Evolutionary conservation across 83 land plant species (phyloP).

Genomic region (Isoetes engelmannii): DNA sequence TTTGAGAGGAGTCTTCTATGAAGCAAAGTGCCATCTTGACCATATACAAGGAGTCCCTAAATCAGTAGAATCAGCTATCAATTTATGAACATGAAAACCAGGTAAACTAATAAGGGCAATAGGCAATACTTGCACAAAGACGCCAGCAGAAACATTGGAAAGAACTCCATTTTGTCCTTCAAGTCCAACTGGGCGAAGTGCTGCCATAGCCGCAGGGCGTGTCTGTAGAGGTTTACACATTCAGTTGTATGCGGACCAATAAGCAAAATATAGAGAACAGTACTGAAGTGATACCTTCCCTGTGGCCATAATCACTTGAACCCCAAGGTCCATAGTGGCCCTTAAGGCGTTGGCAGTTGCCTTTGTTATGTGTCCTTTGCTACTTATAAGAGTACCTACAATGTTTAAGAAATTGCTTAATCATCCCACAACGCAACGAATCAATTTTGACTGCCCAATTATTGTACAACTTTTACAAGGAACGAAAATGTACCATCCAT

Average conservation of each 20-base stretch:
- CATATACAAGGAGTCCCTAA: slow-evolving; percentile 91
- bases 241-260: not conserved
- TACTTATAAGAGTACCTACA: slow-evolving; percentile 74
- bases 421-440: not conserved
- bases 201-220: slow-evolving; percentile 61
- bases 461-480: not conserved
- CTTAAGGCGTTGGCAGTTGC: slow-evolving; percentile 61
- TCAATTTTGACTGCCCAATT: not conserved
- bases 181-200: slow-evolving; percentile 48
- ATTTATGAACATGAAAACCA: not conserved
- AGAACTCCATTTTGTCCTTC: slow-evolving; percentile 64
- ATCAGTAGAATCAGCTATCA: not conserved
- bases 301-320: slow-evolving; percentile 73
- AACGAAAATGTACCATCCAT: slow-evolving; percentile 78
- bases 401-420: not conserved
- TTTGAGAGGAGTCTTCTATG: slow-evolving; percentile 48
- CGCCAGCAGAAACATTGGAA: slow-evolving; percentile 68
- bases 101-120: not conserved
- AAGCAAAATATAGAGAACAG: not conserved
- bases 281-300: slow-evolving; percentile 59
- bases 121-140: slow-evolving; percentile 62
- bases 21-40: slow-evolving; percentile 63
- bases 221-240: slow-evolving; percentile 34
- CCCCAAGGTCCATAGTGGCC: slow-evolving; percentile 66
- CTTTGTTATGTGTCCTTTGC: slow-evolving; percentile 49